Conservation (phyloP, 768 basidiomycete species). For the Macrocybe gigantea region DNA sequence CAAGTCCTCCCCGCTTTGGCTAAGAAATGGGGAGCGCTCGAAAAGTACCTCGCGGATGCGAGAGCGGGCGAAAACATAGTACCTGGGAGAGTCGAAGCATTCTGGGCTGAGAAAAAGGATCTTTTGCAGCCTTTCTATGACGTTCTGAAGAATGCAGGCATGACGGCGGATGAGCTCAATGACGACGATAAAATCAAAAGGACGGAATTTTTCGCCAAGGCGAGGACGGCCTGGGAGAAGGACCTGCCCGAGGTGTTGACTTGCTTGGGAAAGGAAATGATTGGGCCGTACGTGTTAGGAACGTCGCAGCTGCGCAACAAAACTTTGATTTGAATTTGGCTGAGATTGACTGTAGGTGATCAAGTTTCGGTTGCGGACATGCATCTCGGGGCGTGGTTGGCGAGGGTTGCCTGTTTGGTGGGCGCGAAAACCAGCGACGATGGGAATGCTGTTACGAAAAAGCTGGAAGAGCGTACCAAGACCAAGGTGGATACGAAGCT, state of each 20-base stretch:
- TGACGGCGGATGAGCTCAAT: constrained; percentile 30
- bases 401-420: constrained; percentile 49
- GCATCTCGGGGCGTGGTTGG: constrained; percentile 74
- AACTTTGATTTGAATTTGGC: neutral
- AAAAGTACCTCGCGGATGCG: constrained; percentile 44
- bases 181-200: constrained; percentile 33
- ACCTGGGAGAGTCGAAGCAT: constrained; percentile 54
- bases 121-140: constrained; percentile 35
- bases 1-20: constrained; percentile 34
- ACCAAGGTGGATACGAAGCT: constrained; percentile 35
- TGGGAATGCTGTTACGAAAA: constrained; percentile 32
- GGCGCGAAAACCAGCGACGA: constrained; percentile 51
- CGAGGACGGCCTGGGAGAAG: constrained; percentile 48
- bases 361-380: constrained; percentile 79
- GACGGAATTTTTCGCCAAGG: constrained; percentile 43
- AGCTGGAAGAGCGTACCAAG: constrained; percentile 17
- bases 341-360: constrained; percentile 46
- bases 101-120: constrained; percentile 55
- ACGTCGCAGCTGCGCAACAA: constrained; percentile 14
- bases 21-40: constrained; percentile 45
- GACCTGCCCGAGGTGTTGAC: constrained; percentile 39
- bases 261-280: constrained; percentile 49
- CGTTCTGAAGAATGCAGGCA: constrained; percentile 42
- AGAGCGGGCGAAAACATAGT: constrained; percentile 41
- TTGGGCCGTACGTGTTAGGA: constrained; percentile 65